Evolutionary conservation across 331 rosid species (phyloP), one percentile per base, ranked within the genome.

Genomic region (Pyracantha coccinea): DNA sequence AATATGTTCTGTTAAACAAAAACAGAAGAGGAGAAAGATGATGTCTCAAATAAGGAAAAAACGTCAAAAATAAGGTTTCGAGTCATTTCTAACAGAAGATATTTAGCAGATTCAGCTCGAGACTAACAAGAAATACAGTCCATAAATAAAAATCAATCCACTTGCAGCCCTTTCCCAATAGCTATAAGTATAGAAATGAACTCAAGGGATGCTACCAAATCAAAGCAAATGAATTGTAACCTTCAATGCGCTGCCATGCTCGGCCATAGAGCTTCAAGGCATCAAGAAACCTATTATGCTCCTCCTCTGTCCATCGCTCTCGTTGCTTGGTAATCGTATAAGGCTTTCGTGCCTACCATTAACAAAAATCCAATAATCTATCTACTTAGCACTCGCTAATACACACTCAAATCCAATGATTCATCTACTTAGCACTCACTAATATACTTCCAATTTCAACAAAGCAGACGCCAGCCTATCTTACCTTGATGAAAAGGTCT

Each of bases 241-340:
- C 99, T 95, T 95, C 99, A 79, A 90, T 95, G 62, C 97, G 97
- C 85, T 90, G 99, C 99, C 99, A 95, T 77, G 99, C 96, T 85
- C 99, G 89, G 38, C 99, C 99, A 78, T 95, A 78, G 75, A 92
- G 96, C 87, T 95, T 95, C 81, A 95, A 77, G 55, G 97, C 99
- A 86, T 95, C 97, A 25, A 95, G 83, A 83, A 95, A 95, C 84
- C 95, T 85, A 74, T 86, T 86, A 76, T 95, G 99, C 86, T 95
- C 99, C 77, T 90, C 99, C 75, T 95, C 99, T 8, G 97, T 92
- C 99, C 99, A 95, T 88, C 97, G 86, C 73, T 95, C 99, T 74
- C 99, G 91, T 86, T 92, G 99, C 88, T 95, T 95, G 19, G 99
- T 92, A 73, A 95, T 95, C 73, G 97, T 95, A 77, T 95, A 95